These are phyloP conservation scores for Melampsora larici-populina DNA, from an alignment of 1,284 basidiomycete genomes.

Conservation along the genomic window DNA sequence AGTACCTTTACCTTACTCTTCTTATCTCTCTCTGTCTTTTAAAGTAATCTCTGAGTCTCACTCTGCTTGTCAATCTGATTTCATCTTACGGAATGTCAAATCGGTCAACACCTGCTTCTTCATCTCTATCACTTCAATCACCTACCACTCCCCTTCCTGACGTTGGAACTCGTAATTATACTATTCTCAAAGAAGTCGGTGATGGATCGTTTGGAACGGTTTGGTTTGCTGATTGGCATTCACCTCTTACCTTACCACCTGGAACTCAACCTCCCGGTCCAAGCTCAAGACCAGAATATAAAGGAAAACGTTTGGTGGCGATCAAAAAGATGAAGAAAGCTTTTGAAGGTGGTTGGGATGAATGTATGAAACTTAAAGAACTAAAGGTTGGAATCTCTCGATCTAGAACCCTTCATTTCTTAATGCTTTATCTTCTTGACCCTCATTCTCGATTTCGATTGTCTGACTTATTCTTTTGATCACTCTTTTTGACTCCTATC, in stretches of 20 bases:
- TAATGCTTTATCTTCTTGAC: constrained; percentile 10
- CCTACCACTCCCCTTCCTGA: constrained; percentile 11
- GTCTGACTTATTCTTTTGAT: neutral
- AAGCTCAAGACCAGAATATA: constrained; percentile 82
- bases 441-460: neutral
- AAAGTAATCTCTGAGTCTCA: too few relatives aligned
- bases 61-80: too few relatives aligned
- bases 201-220: constrained; percentile 98
- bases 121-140: constrained; percentile 1
- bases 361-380: constrained; percentile 92
- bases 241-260: constrained; percentile 65
- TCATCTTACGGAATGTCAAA: constrained; percentile 1
- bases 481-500: neutral
- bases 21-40: neutral
- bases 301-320: constrained; percentile 88
- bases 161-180: constrained; percentile 55
- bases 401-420: neutral
- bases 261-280: constrained; percentile 67
- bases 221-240: constrained; percentile 99
- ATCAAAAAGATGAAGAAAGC: constrained; percentile 98
- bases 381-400: constrained; percentile 66
- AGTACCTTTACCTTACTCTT: neutral
- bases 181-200: constrained; percentile 77
- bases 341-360: constrained; percentile 95
- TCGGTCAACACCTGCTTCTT: neutral